Evolutionary conservation across 208 protist species (phyloP), one percentile per base, ranked within the genome.

Genomic region (Crithidia brevicula): DNA sequence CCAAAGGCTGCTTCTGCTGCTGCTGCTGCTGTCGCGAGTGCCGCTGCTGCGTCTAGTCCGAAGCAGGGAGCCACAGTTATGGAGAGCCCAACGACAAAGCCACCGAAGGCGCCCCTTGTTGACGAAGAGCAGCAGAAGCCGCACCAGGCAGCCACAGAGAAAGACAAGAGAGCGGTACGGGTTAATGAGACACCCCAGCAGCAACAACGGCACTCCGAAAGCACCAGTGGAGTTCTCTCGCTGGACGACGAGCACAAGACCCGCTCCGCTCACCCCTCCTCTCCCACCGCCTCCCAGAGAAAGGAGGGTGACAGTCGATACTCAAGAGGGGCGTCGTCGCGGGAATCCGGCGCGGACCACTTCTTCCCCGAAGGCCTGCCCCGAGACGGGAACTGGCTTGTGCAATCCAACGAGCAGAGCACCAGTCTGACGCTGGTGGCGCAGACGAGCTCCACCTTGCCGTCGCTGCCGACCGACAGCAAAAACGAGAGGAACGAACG

Each of bases 361-460:
- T 45, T 52, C 31, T 65, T 65, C 7, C 59, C 59, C 0, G 59
- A 65, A 33, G 59, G 59, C 4, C 46, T 65, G 43, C 59, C 59
- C 4, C 59, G 22, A 28, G 45, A 54, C 9, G 59, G 45, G 2
- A 28, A 65, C 59, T 65, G 59, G 59, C 59, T 65, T 3, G 45
- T 65, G 31, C 59, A 54, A 23, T 54, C 59, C 8, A 60, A 59
- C 9, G 58, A 73, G 28, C 38, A 50, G n/a, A 65, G 59, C 45
- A 65, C 59, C 7, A 65, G 31, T 13, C 46, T 58, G 49, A 60
- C 58, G 0, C 6, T 40, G 45, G 49, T 45, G 13, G 25, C 38
- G 36, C 58, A 56, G 40, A 52, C 36, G 16, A 60, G 30, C 36
- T 38, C 67, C 9, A 23, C 23, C 15, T 23, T 22, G 25, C 38